Base-by-base conservation (phyloP, 1,139 yeast genomes). In the Zygosaccharomyces sapae region DNA sequence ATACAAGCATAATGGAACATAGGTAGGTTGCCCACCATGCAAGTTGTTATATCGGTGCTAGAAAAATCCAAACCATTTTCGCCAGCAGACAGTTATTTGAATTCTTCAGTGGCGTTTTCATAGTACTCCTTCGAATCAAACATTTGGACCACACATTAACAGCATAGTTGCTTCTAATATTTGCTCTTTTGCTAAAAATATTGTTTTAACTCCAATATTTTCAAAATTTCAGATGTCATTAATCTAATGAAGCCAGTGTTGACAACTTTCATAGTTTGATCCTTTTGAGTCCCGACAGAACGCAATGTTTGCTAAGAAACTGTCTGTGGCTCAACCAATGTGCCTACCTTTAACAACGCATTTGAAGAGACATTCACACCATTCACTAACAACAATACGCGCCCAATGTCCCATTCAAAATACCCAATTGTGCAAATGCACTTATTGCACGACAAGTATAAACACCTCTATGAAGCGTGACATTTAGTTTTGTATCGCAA, bases 231-330 rank as follows among this genome's bases (percentile, higher is more conserved):
- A 8, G 75, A 66, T 1, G 78, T 72, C n/a, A 77, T 70, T 31
- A 76, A 61, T 1, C 80, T 80, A 54, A 76, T 75, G 6, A 80
- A 78, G 5, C 80, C 80, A 34, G 75, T 76, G 13, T 79, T 77
- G 13, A 75, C 56, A 33, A 76, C 76, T 25, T 78, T 68, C 6
- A 76, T 77, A n/a, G 70, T 57, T 22, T 68, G 65, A 6, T 76
- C 76, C n/a, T 57, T 59, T 48, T 62, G 51, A 47, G 72, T 67
- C 7, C 61, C 59, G 0, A 77, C 64, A 4, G 70, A 65, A 42
- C 69, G 61, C 5, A 73, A 74, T 4, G 79, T 79, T 47, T 75
- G 83, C 79, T 80, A 77, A 8, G 79, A 74, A 22, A 77, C 82
- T 1, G 80, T 65, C 33, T 78, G 59, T 8, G 82, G 79, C 8